Base-by-base conservation (phyloP, 345 rosid species). In the Noccaea bulbosa region DNA sequence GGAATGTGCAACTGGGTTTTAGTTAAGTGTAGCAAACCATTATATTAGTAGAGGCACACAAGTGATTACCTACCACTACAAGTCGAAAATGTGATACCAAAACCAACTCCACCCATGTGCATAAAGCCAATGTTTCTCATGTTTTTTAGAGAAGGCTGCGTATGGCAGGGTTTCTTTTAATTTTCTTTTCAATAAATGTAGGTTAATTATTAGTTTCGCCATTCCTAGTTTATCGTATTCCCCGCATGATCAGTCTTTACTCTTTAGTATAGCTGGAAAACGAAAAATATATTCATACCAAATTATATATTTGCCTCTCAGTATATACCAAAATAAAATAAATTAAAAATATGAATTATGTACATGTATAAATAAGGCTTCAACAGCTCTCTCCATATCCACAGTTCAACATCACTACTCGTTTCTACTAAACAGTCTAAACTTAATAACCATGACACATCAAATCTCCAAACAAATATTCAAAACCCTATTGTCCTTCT, bases 301-400 rank as follows among this genome's bases (percentile, higher is more conserved):
- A 24, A 24, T 24, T 24, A 22, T 5, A 51, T 10, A 24, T 51
- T 10, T 5, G 2, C 32, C 1, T 53, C 39, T 53, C 34, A 39
- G 17, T 35, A 10, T 2, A 20, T 30, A 15, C 5, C 5, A 17
- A 37, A 24, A 1, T n/a, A 17, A 37, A 24, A 1, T n/a, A 43
- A 41, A 17, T 17, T 0, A 12, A n/a, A 43, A 6, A 6, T 7
- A 15, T 52, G 11, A 38, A 58, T 10, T 16, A 6, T 58, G 47
- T 39, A 20, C 27, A 24, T 24, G 27, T 39, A 58, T 57, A 57
- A 57, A 57, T 38, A 17, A n/a, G 50, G 65, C 2, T 27, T 60
- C 11, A 8, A n/a, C 1, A 4, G 10, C n/a, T 20, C 38, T 60
- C 8, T 24, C 2, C 4, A 43, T 27, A 7, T 24, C 45, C 20